Percentiles rank a stretch among this genome's conserved stretches.
Evolutionary conservation across 129 eudicot species (phyloP).

Genomic region (Oenanthe sinensis): DNA sequence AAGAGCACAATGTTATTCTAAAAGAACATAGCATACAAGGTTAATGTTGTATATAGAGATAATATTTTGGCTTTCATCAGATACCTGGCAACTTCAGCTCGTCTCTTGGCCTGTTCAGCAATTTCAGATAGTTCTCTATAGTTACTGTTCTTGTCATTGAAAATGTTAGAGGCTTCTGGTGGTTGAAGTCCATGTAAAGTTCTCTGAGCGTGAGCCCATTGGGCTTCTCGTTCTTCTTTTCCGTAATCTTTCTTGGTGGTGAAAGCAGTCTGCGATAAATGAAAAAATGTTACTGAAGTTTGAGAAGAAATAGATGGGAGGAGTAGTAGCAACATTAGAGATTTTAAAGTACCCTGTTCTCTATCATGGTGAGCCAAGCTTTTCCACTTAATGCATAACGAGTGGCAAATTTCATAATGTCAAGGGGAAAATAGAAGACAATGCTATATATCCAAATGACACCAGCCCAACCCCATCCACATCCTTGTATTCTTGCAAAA

Average conservation of each 20-base stretch:
- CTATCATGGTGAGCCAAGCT: constrained; percentile 79
- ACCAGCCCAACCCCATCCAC: constrained; percentile 99
- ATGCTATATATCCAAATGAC: constrained; percentile 84
- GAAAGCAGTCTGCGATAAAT: constrained; percentile 21
- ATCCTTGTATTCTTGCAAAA: constrained; percentile 81
- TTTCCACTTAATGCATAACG: constrained; percentile 81
- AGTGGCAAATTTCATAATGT: constrained; percentile 61
- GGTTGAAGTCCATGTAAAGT: constrained; percentile 30
- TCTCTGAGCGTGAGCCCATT: constrained; percentile 27
- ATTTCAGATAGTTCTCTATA: constrained; percentile 31
- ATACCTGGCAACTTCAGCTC: constrained; percentile 32
- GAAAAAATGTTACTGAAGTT: not conserved
- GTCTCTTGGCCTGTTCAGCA: constrained; percentile 29
- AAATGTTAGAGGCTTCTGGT: constrained; percentile 15
- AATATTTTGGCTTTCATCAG: not conserved
- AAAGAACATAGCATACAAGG: not conserved
- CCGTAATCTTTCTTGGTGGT: constrained; percentile 27
- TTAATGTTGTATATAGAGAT: not conserved
- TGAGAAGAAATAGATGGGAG: not conserved
- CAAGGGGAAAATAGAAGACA: constrained; percentile 84
- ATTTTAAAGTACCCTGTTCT: constrained; percentile 59
- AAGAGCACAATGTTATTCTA: not conserved
- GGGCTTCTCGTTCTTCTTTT: constrained; percentile 26
- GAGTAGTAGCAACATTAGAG: too few species aligned
- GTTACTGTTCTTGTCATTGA: constrained; percentile 20